Percentiles rank a stretch among this genome's conserved stretches.
Conservation (phyloP, 2,329 filamentous ascomycete species). For the Pseudodiploospora longispora region DNA sequence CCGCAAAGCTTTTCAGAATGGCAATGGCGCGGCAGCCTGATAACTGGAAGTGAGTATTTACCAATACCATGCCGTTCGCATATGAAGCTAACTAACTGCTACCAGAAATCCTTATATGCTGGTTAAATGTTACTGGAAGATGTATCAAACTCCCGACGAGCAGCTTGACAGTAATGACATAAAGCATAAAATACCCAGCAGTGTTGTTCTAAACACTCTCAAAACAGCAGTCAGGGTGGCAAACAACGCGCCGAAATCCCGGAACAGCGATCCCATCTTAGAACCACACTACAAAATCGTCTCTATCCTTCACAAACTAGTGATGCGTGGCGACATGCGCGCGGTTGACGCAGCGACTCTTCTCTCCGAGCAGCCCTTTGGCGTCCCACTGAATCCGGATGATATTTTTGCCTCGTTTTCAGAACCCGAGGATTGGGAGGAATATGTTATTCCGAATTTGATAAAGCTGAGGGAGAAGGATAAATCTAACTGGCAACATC, state of each 20-base stretch:
- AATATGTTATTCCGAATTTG: conserved; percentile 44
- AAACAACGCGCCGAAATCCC: conserved; percentile 43
- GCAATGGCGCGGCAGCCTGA: conserved; percentile 45
- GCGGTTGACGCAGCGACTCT: conserved; percentile 42
- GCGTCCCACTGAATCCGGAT: conserved; percentile 25
- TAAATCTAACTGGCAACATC: conserved; percentile 92
- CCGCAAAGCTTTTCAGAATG: conserved; percentile 46
- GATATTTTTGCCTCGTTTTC: conserved; percentile 27
- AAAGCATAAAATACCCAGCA: conserved; percentile 21
- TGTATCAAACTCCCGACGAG: conserved; percentile 44
- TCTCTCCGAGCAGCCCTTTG: conserved; percentile 49
- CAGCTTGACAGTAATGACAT: conserved; percentile 36
- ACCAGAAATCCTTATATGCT: conserved; percentile 51
- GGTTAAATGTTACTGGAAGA: conserved; percentile 56
- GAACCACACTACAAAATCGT: conserved; percentile 92
- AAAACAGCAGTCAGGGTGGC: conserved; percentile 45
- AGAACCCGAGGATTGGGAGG: conserved; percentile 51
- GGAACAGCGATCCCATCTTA: conserved; percentile 66
- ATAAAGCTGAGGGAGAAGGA: conserved; percentile 58
- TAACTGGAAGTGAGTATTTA: conserved; percentile 46
- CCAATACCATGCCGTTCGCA: not conserved
- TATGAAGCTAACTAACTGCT: not conserved
- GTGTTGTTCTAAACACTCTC: conserved; percentile 38
- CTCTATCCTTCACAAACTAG: conserved; percentile 73
- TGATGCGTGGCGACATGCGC: conserved; percentile 43